Conservation (phyloP, 345 rosid genomes). For the Arabis hirsuta region DNA sequence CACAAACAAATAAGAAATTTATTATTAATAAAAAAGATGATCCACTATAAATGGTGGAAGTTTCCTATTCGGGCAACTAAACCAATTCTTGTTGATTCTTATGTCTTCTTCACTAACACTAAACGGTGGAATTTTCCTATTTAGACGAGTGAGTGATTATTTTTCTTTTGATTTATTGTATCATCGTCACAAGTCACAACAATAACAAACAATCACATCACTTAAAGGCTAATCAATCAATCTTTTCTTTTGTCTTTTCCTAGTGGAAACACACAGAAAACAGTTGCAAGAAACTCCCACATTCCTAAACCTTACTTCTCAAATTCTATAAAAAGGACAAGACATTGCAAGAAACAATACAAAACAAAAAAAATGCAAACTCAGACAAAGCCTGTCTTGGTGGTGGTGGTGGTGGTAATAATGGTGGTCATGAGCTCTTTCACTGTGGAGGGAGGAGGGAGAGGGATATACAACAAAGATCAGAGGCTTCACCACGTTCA, state of each 20-base stretch:
- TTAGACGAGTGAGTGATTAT: conserved; percentile 25
- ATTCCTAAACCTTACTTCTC: conserved; percentile 6
- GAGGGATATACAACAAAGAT: conserved; percentile 27
- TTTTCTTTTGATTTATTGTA: conserved; percentile 10
- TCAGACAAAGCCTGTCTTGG: conserved; percentile 20
- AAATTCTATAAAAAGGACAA: conserved; percentile 29
- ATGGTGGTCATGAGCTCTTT: conserved; percentile 32
- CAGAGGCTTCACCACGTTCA: conserved; percentile 31
- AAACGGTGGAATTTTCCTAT: conserved; percentile 45
- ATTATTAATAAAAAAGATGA: not conserved
- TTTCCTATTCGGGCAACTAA: conserved; percentile 46
- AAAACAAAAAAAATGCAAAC: conserved; percentile 33
- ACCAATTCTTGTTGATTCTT: conserved; percentile 33
- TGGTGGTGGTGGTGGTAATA: conserved; percentile 26
- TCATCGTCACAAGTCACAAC: conserved; percentile 35
- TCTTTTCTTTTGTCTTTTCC: conserved; percentile 37
- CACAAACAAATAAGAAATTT: conserved; percentile 5
- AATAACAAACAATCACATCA: conserved; percentile 26
- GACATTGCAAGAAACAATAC: conserved; percentile 29
- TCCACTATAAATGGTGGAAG: conserved; percentile 40
- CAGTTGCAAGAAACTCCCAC: conserved; percentile 11
- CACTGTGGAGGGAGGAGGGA: conserved; percentile 39
- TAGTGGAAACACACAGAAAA: conserved; percentile 34
- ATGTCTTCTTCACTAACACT: conserved; percentile 28
- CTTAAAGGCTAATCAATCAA: conserved; percentile 32